A percentile compares a stretch with the other conserved stretches of the same genome.
Evolutionary conservation across 2,329 filamentous ascomycete genomes (phyloP).

Genomic region (Fusarium metavorans): DNA sequence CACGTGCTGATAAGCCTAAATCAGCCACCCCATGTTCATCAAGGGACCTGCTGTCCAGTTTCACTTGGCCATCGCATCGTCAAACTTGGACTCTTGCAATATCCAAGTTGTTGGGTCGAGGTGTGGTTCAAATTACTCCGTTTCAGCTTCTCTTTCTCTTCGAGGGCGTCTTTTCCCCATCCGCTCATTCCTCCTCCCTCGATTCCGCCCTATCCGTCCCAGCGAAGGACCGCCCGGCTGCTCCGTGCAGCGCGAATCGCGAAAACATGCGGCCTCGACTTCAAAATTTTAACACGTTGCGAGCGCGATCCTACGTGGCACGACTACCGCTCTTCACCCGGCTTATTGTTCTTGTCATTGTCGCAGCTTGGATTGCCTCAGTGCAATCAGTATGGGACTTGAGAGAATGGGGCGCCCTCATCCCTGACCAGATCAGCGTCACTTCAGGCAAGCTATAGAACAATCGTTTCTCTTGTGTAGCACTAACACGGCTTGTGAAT

Average conservation of each 20-base stretch:
- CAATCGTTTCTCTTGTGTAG: neutral
- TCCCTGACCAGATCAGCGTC: conserved; percentile 80
- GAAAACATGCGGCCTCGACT: conserved; percentile 49
- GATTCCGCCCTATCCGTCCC: neutral
- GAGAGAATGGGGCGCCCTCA: conserved; percentile 80
- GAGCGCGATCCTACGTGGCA: conserved; percentile 83
- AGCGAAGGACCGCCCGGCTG: conserved; percentile 36
- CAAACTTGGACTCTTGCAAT: conserved; percentile 13
- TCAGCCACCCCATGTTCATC: conserved; percentile 27
- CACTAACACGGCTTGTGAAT: conserved; percentile 14
- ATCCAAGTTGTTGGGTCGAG: conserved; percentile 29
- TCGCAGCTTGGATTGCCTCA: conserved; percentile 72
- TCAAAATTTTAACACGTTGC: conserved; percentile 72
- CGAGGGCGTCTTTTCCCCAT: neutral
- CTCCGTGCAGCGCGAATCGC: conserved; percentile 40
- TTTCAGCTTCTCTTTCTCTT: neutral
- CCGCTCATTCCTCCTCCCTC: neutral
- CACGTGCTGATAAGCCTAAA: conserved; percentile 39
- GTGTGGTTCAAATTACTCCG: conserved; percentile 17
- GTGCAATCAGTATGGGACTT: conserved; percentile 79
- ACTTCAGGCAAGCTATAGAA: conserved; percentile 67
- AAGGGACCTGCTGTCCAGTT: conserved; percentile 38
- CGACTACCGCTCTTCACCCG: conserved; percentile 92
- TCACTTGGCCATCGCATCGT: conserved; percentile 24
- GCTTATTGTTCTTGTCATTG: conserved; percentile 73